Evolutionary conservation across 805 yeast genomes (phyloP), one percentile per base, ranked within the genome.

Genomic region (Starmerella etchellsii): DNA sequence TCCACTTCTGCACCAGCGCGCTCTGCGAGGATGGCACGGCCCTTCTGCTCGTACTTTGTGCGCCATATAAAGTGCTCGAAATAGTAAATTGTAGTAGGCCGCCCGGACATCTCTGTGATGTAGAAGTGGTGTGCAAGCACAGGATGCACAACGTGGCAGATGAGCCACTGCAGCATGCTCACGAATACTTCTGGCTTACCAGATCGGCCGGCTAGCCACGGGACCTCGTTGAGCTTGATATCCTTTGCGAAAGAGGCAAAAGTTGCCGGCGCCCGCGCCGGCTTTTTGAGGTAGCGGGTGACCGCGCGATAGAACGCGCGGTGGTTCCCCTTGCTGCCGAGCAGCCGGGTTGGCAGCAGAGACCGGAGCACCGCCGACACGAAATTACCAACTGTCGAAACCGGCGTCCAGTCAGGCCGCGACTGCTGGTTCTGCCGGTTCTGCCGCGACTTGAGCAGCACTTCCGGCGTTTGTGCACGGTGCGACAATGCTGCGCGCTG

Each of bases 101-200:
- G 20, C 7, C 48, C 45, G 4, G 48, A 69, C 1, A 64, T 57
- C 36, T 76, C 80, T 0, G 91, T 77, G 4, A 78, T 76, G 53
- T 81, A 77, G 62, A 83, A 85, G 51, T 71, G 73, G 0, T 70
- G 57, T 0, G 63, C 57, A 0, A 81, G 49, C 1, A 81, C 44
- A 15, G 61, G 65, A 7, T 69, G 60, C 1, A 81, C 47, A 37
- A 76, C 66, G 0, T 27, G 30, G 0, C 58, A 46, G 31, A 79
- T 70, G 2, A 79, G 36, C 94, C 94, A 87, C 1, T 38, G 36
- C 1, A 80, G 22, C 36, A 81, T 73, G 2, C 53, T 47, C 2
- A 49, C 63, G 43, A 60, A 57, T n/a, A 67, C 68, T 49, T 11
- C 54, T 53, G 19, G 37, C 4, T 23, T 13, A 7, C 22, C 4